These are phyloP conservation scores for Sclerotinia spermophila DNA, from an alignment of 2,329 filamentous ascomycete genomes.

Conservation along the genomic window DNA sequence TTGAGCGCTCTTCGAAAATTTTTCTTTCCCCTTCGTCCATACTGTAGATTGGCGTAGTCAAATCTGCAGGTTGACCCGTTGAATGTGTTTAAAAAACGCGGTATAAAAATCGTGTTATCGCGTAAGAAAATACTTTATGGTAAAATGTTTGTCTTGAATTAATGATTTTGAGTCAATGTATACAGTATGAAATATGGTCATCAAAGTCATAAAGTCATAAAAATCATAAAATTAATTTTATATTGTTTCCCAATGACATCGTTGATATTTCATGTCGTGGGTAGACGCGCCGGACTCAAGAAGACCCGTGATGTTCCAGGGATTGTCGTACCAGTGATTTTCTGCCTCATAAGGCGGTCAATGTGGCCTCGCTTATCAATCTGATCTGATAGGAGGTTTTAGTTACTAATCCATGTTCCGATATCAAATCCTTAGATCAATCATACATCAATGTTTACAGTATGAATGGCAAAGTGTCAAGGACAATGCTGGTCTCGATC, in stretches of 20 bases:
- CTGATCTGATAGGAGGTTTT: neutral
- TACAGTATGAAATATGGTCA: neutral
- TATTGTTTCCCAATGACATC: neutral
- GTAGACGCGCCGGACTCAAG: conserved; percentile 4
- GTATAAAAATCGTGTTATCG: neutral
- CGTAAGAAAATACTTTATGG: neutral
- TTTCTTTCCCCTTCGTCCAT: conserved; percentile 32
- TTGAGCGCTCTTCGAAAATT: conserved; percentile 38
- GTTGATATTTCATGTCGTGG: conserved; percentile 1
- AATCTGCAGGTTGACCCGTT: neutral
- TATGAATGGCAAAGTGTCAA: neutral
- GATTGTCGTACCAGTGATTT: neutral
- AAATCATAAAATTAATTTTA: neutral
- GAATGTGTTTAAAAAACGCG: neutral
- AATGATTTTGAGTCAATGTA: neutral
- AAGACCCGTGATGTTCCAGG: neutral
- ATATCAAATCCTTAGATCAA: neutral
- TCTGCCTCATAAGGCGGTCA: neutral
- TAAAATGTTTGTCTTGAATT: neutral
- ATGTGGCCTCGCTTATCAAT: neutral
- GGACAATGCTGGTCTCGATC: neutral
- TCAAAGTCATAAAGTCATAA: conserved; percentile 11
- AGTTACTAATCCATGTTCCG: neutral
- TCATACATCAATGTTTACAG: neutral
- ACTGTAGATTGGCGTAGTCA: neutral